Base-by-base conservation (phyloP, 768 basidiomycete species). In the Sporobolomyces roseus region DNA sequence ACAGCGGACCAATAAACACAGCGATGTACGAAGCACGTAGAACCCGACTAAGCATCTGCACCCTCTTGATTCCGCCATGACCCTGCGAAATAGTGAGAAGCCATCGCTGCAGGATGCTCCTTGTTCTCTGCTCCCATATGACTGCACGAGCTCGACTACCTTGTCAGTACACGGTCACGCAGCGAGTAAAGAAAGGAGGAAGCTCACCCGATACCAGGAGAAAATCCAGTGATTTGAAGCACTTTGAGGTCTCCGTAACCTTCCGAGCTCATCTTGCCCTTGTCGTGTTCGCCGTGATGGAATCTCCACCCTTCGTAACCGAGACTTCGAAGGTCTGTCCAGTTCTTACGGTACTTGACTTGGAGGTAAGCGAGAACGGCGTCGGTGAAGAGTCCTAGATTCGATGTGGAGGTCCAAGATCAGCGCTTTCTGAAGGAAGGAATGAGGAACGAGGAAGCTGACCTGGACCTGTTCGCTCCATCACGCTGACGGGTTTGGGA, bases 401-500 rank as follows among this genome's bases (percentile, higher is more conserved):
- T 41, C 38, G 38, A 41, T 41, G 9, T 17, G 17, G 38, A 41
- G 38, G 38, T 41, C 17, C 10, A 41, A 9, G 17, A 41, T 17
- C 9, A 41, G 9, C 38, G n/a, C n/a, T n/a, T n/a, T n/a, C n/a
- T n/a, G n/a, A n/a, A n/a, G n/a, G n/a, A n/a, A n/a, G n/a, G n/a
- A n/a, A n/a, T n/a, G n/a, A n/a, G n/a, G n/a, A 2, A 16, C 6
- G 30, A 29, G 3, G 30, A 35, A 17, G 16, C 59, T 23, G 13
- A 61, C 65, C 80, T 29, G 79, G 79, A 43, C 82, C 82, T 1
- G 81, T 82, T 78, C 79, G 79, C 54, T 78, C 78, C 77, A 82
- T 80, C 7, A 82, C 78, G 8, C 79, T 77, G n/a, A 77, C 68
- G 19, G 63, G 53, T 38, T 70, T 49, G 68, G 76, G 77, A 29